Percentiles rank a stretch among this genome's conserved stretches.
These are phyloP conservation scores for Drechslerella coelobrocha DNA, from an alignment of 2,329 filamentous ascomycete genomes.

Conservation along the genomic window DNA sequence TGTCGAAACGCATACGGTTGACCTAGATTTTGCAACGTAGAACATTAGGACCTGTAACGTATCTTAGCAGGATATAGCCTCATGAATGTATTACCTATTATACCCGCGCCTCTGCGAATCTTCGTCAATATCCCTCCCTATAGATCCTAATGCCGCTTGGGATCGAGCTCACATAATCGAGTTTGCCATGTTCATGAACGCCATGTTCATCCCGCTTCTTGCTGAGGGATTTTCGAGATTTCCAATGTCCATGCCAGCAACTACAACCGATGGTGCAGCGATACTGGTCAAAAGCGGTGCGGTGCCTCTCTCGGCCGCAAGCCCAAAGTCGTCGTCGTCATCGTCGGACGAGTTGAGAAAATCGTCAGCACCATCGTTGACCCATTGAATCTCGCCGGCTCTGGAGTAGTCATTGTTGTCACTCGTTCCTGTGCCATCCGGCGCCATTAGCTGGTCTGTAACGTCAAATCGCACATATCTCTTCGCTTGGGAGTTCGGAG, in stretches of 20 bases:
- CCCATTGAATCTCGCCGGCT: constrained; percentile 59
- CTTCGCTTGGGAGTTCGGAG: constrained; percentile 25
- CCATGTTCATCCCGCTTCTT: constrained; percentile 82
- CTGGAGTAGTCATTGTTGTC: constrained; percentile 40
- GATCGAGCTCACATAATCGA: constrained; percentile 79
- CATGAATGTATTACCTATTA: constrained; percentile 62
- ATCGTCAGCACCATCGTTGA: constrained; percentile 69
- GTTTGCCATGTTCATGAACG: constrained; percentile 99
- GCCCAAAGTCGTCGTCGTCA: constrained; percentile 57
- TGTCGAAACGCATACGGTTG: constrained; percentile 97
- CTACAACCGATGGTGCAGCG: constrained; percentile 79
- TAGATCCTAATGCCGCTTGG: constrained; percentile 63
- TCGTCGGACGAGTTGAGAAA: constrained; percentile 60
- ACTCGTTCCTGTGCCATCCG: not conserved
- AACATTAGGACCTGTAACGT: not conserved
- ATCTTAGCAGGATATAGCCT: too few species aligned
- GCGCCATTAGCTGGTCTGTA: constrained; percentile 9
- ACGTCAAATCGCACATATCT: constrained; percentile 41
- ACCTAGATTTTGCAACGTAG: constrained; percentile 56
- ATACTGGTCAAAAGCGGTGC: constrained; percentile 80
- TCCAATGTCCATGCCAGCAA: constrained; percentile 64
- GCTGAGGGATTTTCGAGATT: constrained; percentile 71
- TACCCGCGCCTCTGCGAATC: constrained; percentile 66
- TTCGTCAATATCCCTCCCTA: constrained; percentile 12
- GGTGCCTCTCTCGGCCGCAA: constrained; percentile 58